Base-by-base conservation (phyloP, 345 rosid species). In the Sisymbrium altissimum region DNA sequence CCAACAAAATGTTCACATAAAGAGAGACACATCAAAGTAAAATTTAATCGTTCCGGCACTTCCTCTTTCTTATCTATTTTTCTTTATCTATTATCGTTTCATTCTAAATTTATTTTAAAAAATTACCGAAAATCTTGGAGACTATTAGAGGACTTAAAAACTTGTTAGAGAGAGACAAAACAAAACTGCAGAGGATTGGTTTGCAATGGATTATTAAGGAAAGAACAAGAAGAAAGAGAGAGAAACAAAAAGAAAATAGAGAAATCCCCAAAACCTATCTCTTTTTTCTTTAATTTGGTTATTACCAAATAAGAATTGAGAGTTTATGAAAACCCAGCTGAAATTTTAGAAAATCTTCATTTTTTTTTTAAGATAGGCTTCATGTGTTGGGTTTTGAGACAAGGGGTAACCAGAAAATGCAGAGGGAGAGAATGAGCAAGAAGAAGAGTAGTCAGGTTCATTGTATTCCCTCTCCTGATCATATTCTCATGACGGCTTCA, bases 341-440 rank as follows among this genome's bases (percentile, higher is more conserved):
- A 19, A 65, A 35, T 21, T 13, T 36, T 40, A 27, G 62, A 58
- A n/a, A n/a, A 48, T 6, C 7, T 27, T 64, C 2, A 23, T 23
- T 23, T 23, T 17, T 17, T 68, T 19, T 55, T 12, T 30, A 15
- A 67, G 54, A 29, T 4, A 75, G 66, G 64, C 57, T 68, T 50
- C 53, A 76, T 70, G 76, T 4, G 35, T 64, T 1, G 25, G 25
- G 1, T 23, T 23, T 23, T 23, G 25, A 23, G 25, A 23, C 25
- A 23, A 23, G 25, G 60, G 45, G 66, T 41, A 70, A 36, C 13
- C 41, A 59, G 0, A 59, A 61, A 49, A 71, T 77, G 80, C 80
- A 71, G 67, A 77, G 80, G 50, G 80, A 77, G 72, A 69, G 75
- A 63, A 63, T 76, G 80, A 76, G 50, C 80, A 76, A 70, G 59